phyloP scores from a whole-genome alignment of 1,284 basidiomycete species.

The Trametes versicolor region DNA sequence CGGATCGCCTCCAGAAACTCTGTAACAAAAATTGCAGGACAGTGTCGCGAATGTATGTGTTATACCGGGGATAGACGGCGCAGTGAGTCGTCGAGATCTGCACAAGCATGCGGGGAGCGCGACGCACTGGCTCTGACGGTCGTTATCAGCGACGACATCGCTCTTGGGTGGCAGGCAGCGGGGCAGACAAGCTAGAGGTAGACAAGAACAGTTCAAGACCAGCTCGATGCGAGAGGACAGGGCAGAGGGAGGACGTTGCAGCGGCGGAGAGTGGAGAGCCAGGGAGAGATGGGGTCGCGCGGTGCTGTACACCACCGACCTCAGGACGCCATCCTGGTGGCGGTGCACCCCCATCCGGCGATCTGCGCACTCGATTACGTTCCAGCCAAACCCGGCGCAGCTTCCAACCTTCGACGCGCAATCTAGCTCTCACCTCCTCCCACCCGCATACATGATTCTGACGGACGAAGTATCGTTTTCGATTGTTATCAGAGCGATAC shows the following conservation, averaged over 20 bases:
- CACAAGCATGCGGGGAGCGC: not conserved
- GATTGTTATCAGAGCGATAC: no score
- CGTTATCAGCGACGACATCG: conserved; percentile 65
- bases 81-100: not conserved
- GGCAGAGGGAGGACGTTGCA: not conserved
- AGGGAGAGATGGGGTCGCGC: not conserved
- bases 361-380: conserved; percentile 26
- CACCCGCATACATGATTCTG: no score
- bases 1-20: conserved; percentile 85
- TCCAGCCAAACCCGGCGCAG: no score
- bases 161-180: not conserved
- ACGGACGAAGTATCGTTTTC: no score
- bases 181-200: not conserved
- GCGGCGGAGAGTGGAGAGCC: not conserved
- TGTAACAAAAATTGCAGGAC: conserved; percentile 41
- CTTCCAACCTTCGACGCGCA: not conserved
- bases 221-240: conserved; percentile 9
- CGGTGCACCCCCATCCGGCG: conserved; percentile 32
- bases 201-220: conserved; percentile 1
- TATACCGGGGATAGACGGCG: no score
- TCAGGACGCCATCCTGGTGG: conserved; percentile 20
- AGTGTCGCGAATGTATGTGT: not conserved
- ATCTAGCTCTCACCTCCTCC: not conserved
- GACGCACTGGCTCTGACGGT: conserved; percentile 63
- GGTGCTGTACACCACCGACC: not conserved